A percentile compares a stretch with the other conserved stretches of the same genome.
These are phyloP conservation scores for Phytophthora pseudosyringae DNA, from an alignment of 352 stramenopile species.

Conservation along the genomic window DNA sequence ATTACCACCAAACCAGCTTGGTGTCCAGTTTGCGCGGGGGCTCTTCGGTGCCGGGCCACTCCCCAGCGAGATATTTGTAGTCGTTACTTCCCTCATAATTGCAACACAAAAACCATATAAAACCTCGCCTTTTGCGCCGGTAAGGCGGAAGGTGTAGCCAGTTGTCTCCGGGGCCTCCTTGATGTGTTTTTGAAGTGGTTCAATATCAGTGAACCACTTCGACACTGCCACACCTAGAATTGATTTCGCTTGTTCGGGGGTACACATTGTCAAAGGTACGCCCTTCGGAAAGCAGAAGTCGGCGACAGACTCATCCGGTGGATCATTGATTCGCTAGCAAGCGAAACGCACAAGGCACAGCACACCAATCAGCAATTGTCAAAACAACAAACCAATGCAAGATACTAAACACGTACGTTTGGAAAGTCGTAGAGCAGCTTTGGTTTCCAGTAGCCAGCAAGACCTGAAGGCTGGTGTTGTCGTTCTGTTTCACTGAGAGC, in stretches of 20 bases:
- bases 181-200: conserved; percentile 65
- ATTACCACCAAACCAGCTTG: conserved; percentile 24
- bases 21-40: conserved; percentile 20
- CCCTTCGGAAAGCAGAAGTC: conserved; percentile 87
- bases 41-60: conserved; percentile 20
- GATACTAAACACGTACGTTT: conserved; percentile 40
- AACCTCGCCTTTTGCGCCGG: conserved; percentile 82
- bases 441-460: conserved; percentile 74
- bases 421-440: conserved; percentile 77
- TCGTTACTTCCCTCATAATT: conserved; percentile 59
- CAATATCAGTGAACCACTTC: conserved; percentile 73
- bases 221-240: conserved; percentile 66
- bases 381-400: conserved; percentile 3
- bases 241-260: conserved; percentile 50
- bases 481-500: conserved; percentile 41
- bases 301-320: conserved; percentile 58
- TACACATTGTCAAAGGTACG: conserved; percentile 69
- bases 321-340: conserved; percentile 37
- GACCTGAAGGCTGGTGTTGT: conserved; percentile 35
- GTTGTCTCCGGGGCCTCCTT: conserved; percentile 67
- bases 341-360: conserved; percentile 4
- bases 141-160: conserved; percentile 86
- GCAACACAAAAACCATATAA: conserved; percentile 83
- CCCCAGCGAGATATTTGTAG: conserved; percentile 4
- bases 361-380: background rate